Conservation (phyloP, 2,329 filamentous ascomycete genomes). For the Penicillium brasilianum region DNA sequence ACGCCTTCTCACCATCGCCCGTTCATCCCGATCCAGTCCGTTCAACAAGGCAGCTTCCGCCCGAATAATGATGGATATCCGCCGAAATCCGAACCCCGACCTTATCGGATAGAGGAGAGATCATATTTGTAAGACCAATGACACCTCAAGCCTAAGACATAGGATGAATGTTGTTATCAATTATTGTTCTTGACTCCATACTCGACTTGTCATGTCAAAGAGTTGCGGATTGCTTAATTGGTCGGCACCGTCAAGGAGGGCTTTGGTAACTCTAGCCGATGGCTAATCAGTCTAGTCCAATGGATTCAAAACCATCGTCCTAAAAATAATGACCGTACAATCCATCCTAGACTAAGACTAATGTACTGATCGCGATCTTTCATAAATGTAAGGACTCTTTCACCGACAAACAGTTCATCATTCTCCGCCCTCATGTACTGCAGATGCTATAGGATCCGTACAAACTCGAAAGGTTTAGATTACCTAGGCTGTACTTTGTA, state of each 20-base stretch:
- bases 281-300: neutral
- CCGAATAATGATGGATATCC: neutral
- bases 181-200: neutral
- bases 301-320: neutral
- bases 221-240: neutral
- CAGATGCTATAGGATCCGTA: too few relatives aligned
- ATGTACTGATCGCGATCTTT: neutral
- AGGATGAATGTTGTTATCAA: neutral
- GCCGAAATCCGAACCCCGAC: neutral
- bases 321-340: neutral
- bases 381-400: neutral
- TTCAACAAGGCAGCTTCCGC: slow-evolving; percentile 1
- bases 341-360: neutral
- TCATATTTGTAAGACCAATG: neutral
- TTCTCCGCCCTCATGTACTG: neutral
- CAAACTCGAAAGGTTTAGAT: too few relatives aligned
- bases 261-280: neutral
- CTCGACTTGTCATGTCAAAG: neutral
- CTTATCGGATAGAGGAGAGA: neutral
- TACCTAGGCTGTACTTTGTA: too few relatives aligned
- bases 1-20: neutral
- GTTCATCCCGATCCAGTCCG: neutral
- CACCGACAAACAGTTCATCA: neutral
- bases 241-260: too few relatives aligned
- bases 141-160: neutral